A percentile compares a stretch with the other conserved stretches of the same genome.
phyloP scores from a whole-genome alignment of 177 flowering plant species.

The Vitis hybrid region DNA sequence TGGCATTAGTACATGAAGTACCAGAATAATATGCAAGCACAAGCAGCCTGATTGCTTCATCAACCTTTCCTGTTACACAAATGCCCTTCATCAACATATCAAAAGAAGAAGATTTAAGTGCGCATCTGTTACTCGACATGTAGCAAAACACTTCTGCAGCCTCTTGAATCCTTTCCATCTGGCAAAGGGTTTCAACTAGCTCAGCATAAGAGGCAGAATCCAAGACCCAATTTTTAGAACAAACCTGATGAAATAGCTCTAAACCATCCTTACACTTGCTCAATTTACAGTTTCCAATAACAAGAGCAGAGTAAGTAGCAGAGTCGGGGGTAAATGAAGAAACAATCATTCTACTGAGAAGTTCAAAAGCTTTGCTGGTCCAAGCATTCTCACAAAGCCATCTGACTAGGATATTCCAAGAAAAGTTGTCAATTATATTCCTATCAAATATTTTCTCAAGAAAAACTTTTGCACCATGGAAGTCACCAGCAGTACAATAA shows the following conservation, averaged over 20 bases:
- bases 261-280: slow-evolving; percentile 38
- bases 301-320: slow-evolving; percentile 56
- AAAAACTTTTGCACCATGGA: slow-evolving; percentile 32
- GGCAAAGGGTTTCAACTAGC: slow-evolving; percentile 54
- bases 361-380: slow-evolving; percentile 39
- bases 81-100: slow-evolving; percentile 43
- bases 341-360: slow-evolving; percentile 58
- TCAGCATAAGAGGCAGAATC: slow-evolving; percentile 40
- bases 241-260: slow-evolving; percentile 30
- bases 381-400: slow-evolving; percentile 43
- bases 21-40: slow-evolving; percentile 37
- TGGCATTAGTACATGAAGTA: slow-evolving; percentile 28
- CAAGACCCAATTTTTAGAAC: slow-evolving; percentile 43
- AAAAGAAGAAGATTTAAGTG: slow-evolving; percentile 40
- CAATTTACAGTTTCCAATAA: slow-evolving; percentile 50
- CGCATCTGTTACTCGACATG: slow-evolving; percentile 42
- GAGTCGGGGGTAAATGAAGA: slow-evolving; percentile 47
- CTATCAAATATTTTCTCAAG: slow-evolving; percentile 48
- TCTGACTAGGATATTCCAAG: slow-evolving; percentile 66
- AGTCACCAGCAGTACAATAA: slow-evolving; percentile 41
- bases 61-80: slow-evolving; percentile 43
- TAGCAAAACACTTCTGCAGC: slow-evolving; percentile 54
- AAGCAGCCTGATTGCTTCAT: slow-evolving; percentile 46
- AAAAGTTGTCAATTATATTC: slow-evolving; percentile 36
- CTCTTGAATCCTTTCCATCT: slow-evolving; percentile 35